phyloP scores from a whole-genome alignment of 805 yeast species.

The Kodamaea kaohsiungensis region DNA sequence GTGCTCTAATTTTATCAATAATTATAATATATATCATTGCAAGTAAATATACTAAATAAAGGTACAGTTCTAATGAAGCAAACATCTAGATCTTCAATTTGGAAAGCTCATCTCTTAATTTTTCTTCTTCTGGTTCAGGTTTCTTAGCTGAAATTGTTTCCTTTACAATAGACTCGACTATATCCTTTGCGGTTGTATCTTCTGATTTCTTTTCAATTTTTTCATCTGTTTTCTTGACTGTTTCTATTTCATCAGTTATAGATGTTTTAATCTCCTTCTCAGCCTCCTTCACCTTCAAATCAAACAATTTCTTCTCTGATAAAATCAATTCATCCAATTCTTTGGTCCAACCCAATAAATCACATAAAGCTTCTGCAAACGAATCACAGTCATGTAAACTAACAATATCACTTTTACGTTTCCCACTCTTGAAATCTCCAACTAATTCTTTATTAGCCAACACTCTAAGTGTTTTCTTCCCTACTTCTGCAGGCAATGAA shows the following conservation, averaged over 20 bases:
- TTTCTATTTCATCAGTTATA: neutral
- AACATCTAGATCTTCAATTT: constrained; percentile 11
- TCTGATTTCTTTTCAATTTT: constrained; percentile 4
- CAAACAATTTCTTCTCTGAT: constrained; percentile 7
- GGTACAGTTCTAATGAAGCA: neutral
- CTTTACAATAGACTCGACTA: neutral
- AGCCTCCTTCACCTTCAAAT: neutral
- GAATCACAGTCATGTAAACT: constrained; percentile 64
- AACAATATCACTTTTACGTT: constrained; percentile 60
- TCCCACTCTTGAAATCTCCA: constrained; percentile 60
- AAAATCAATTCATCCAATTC: constrained; percentile 48
- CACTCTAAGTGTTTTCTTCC: constrained; percentile 50
- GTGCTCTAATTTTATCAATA: too few relatives aligned
- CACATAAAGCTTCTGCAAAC: constrained; percentile 56
- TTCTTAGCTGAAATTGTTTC: too few relatives aligned
- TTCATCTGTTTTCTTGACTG: neutral
- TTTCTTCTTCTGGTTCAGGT: constrained; percentile 1
- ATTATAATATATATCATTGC: too few relatives aligned
- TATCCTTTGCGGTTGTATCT: constrained; percentile 4
- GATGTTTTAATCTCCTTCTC: too few relatives aligned
- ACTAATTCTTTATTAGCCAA: constrained; percentile 75
- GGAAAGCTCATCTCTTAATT: constrained; percentile 6
- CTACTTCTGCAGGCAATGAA: constrained; percentile 67
- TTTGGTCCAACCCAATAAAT: constrained; percentile 62
- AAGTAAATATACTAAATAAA: too few relatives aligned